These are phyloP conservation scores for Verbena officinalis DNA, from an alignment of 257 asterid genomes.

Conservation along the genomic window DNA sequence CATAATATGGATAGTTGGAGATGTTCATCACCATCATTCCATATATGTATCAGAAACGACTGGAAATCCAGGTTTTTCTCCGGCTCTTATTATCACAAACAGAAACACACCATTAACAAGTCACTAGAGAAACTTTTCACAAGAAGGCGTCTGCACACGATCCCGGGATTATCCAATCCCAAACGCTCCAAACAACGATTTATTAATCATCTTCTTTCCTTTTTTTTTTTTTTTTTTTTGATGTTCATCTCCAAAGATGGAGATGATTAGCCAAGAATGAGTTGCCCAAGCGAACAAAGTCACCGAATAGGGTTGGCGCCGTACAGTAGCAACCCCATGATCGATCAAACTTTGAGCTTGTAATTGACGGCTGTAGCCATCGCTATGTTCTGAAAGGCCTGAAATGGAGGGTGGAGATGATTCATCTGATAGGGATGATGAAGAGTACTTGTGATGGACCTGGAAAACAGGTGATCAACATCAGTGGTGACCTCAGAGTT, in stretches of 20 bases:
- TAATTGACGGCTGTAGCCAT: constrained; percentile 35
- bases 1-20: no score
- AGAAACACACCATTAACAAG: background rate
- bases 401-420: constrained; percentile 27
- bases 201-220: background rate
- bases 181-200: background rate
- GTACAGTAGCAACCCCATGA: constrained; percentile 22
- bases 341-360: constrained; percentile 45
- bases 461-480: background rate
- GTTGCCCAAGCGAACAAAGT: constrained; percentile 41
- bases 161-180: no score
- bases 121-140: background rate
- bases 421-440: constrained; percentile 32
- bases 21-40: background rate
- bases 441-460: background rate
- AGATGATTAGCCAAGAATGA: constrained; percentile 64
- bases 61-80: constrained; percentile 12
- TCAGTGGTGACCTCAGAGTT: constrained; percentile 38
- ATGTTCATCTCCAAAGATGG: background rate
- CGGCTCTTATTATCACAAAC: background rate
- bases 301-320: constrained; percentile 29
- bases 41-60: background rate
- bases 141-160: background rate
- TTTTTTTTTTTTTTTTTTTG: background rate
- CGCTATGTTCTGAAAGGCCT: constrained; percentile 33